Conservation (phyloP, 805 yeast genomes). For the Candida berthetii region DNA sequence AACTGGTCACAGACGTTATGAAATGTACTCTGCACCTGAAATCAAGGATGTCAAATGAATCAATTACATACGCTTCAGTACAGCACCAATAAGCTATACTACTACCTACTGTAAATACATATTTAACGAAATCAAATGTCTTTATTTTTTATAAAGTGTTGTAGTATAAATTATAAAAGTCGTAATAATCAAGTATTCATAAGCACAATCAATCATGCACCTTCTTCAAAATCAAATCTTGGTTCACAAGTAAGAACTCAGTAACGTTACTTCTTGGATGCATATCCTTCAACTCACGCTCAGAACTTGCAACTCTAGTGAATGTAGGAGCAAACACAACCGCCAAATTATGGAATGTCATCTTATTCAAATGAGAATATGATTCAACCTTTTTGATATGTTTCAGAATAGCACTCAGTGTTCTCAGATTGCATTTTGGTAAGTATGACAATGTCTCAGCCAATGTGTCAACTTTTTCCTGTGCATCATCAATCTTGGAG, state of each 20-base stretch:
- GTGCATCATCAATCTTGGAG: conserved; percentile 25
- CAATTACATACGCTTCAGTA: too few species aligned
- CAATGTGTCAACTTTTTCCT: conserved; percentile 32
- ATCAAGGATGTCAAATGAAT: conserved; percentile 59
- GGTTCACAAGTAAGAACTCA: conserved; percentile 58
- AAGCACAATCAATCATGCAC: background rate
- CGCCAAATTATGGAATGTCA: conserved; percentile 78
- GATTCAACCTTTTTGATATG: conserved; percentile 62
- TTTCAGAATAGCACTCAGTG: conserved; percentile 47
- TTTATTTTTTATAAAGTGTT: too few species aligned
- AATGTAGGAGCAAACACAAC: conserved; percentile 95
- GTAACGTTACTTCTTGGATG: conserved; percentile 71
- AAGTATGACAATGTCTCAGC: conserved; percentile 38
- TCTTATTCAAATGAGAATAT: conserved; percentile 55
- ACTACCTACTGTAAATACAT: background rate
- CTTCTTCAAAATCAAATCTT: conserved; percentile 28
- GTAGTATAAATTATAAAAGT: too few species aligned
- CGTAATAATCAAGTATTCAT: too few species aligned
- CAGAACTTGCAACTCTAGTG: conserved; percentile 72
- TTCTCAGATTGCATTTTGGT: conserved; percentile 62
- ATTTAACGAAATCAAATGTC: background rate
- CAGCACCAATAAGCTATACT: too few species aligned
- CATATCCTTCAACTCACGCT: conserved; percentile 81
- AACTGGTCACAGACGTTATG: conserved; percentile 64
- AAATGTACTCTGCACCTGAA: conserved; percentile 64